Percentiles rank a stretch among this genome's conserved stretches.
These are phyloP conservation scores for Chalciporus chontae DNA, from an alignment of 768 basidiomycete species.

Conservation along the genomic window DNA sequence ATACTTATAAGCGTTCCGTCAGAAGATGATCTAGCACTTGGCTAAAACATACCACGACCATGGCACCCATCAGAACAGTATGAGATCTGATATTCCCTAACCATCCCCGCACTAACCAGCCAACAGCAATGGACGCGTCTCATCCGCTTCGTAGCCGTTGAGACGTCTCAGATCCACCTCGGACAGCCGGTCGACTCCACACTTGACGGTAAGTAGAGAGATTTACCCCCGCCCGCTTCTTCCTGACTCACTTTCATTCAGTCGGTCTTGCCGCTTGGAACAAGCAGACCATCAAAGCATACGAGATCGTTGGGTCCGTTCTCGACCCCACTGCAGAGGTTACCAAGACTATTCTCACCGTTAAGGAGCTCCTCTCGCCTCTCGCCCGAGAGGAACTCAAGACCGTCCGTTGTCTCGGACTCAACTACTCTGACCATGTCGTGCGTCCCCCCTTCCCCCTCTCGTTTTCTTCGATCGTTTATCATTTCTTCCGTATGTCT, in stretches of 20 bases:
- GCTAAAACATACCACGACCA: constrained; percentile 25
- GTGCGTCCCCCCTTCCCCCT: constrained; percentile 34
- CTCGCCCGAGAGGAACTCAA: constrained; percentile 64
- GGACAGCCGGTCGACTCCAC: constrained; percentile 69
- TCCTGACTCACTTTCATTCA: constrained; percentile 25
- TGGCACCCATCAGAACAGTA: constrained; percentile 61
- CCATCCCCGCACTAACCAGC: background rate
- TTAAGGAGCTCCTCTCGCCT: constrained; percentile 66
- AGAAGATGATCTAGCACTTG: background rate
- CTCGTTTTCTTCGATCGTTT: background rate
- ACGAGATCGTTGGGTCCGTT: constrained; percentile 69
- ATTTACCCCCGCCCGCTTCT: background rate
- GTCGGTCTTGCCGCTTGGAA: constrained; percentile 58
- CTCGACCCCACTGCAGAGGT: constrained; percentile 66
- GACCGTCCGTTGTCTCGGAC: constrained; percentile 70
- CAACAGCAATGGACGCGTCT: constrained; percentile 62
- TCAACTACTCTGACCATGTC: constrained; percentile 86
- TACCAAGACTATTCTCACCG: constrained; percentile 60
- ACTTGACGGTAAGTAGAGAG: constrained; percentile 51
- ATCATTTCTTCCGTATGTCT: background rate
- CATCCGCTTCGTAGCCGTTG: constrained; percentile 76
- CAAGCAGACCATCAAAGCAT: constrained; percentile 56
- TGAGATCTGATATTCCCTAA: constrained; percentile 10
- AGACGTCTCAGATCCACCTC: constrained; percentile 70
- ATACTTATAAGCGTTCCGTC: constrained; percentile 1